These are phyloP conservation scores for Nicotiana otophora DNA, from an alignment of 257 asterid species.

Conservation along the genomic window DNA sequence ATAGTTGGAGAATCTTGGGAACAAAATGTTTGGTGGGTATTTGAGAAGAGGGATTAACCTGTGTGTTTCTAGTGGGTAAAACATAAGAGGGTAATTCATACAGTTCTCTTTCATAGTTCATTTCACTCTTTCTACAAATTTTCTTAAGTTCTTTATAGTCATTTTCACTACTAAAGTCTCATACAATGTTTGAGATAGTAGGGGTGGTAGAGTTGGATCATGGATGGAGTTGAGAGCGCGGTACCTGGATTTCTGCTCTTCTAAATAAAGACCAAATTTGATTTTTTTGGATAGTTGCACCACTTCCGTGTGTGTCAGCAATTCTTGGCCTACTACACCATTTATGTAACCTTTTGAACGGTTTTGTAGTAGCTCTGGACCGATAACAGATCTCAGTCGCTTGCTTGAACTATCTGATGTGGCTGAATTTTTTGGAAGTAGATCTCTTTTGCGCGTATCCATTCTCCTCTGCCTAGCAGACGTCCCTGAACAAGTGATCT, in stretches of 20 bases:
- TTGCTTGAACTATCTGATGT: conserved; percentile 19
- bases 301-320: conserved; percentile 77
- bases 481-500: conserved; percentile 57
- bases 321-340: conserved; percentile 52
- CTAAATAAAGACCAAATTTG: conserved; percentile 58
- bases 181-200: not conserved
- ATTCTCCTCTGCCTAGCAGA: conserved; percentile 79
- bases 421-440: conserved; percentile 21
- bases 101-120: not conserved
- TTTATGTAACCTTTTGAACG: conserved; percentile 63
- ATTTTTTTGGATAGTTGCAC: conserved; percentile 68
- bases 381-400: conserved; percentile 37
- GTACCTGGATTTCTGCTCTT: conserved; percentile 71
- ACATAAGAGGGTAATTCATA: not conserved
- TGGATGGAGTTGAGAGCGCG: not conserved
- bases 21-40: not conserved
- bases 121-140: not conserved
- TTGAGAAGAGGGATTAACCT: not conserved
- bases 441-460: conserved; percentile 36
- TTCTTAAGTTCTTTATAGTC: not conserved
- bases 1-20: not conserved
- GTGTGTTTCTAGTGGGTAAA: not conserved
- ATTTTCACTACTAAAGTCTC: not conserved
- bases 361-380: conserved; percentile 50
- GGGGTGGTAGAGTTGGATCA: not conserved